These are phyloP conservation scores for Pleurotus ostreatus DNA, from an alignment of 768 basidiomycete species.

Conservation along the genomic window DNA sequence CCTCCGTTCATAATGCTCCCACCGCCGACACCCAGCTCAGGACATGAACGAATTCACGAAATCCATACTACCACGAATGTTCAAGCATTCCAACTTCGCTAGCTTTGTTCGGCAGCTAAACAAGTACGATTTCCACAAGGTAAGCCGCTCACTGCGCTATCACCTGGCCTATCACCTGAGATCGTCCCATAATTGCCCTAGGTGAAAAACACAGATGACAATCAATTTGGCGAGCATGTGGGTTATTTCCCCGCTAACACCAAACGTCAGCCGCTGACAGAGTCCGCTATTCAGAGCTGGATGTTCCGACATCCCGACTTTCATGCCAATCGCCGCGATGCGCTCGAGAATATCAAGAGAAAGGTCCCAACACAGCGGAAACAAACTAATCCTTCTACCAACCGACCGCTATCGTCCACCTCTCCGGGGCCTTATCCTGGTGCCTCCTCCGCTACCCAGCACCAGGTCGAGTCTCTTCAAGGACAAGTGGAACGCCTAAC, in stretches of 20 bases:
- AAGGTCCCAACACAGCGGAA: slow-evolving; percentile 55
- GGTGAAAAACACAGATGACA: slow-evolving; percentile 85
- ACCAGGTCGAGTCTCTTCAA: slow-evolving; percentile 32
- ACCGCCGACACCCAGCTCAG: slow-evolving; percentile 8
- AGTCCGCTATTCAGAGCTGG: slow-evolving; percentile 37
- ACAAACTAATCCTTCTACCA: slow-evolving; percentile 30
- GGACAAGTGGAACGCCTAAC: slow-evolving; percentile 44
- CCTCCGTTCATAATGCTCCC: not conserved
- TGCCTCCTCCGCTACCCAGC: slow-evolving; percentile 17
- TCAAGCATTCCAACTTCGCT: slow-evolving; percentile 95
- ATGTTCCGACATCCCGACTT: slow-evolving; percentile 60
- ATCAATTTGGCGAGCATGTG: slow-evolving; percentile 63
- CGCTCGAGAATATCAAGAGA: slow-evolving; percentile 57
- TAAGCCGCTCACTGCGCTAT: slow-evolving; percentile 20
- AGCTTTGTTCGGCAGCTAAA: slow-evolving; percentile 90
- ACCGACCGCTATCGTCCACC: slow-evolving; percentile 17
- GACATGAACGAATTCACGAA: slow-evolving; percentile 98
- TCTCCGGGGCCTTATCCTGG: slow-evolving; percentile 20
- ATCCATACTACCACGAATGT: slow-evolving; percentile 83
- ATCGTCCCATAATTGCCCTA: slow-evolving; percentile 10
- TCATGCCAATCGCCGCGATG: slow-evolving; percentile 48
- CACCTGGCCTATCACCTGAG: slow-evolving; percentile 7
- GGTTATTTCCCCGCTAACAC: slow-evolving; percentile 13
- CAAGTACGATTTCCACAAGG: slow-evolving; percentile 97
- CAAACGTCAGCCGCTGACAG: not conserved